Evolutionary conservation across 2,329 filamentous ascomycete genomes (phyloP).

Genomic region (Penicillium glabrum): DNA sequence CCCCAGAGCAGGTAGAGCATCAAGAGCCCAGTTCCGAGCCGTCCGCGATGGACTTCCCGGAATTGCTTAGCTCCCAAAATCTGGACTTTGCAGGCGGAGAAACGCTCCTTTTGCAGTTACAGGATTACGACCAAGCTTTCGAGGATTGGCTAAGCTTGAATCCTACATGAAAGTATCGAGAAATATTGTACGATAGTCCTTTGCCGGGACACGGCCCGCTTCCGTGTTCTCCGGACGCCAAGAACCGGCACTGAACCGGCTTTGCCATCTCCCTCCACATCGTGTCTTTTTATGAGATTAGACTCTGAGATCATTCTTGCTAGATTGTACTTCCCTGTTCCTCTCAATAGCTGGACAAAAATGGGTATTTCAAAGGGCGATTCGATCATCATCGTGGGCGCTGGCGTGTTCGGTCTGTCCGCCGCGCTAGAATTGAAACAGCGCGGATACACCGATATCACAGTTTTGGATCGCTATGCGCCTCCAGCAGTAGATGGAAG

Average conservation of each 20-base stretch:
- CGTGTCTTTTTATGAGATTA: neutral
- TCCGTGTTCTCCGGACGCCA: slow-evolving; percentile 16
- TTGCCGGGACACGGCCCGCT: slow-evolving; percentile 16
- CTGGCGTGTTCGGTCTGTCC: slow-evolving; percentile 21
- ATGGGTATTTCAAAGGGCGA: slow-evolving; percentile 23
- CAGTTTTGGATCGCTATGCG: slow-evolving; percentile 54
- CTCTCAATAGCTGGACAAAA: slow-evolving; percentile 5
- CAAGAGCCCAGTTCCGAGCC: neutral
- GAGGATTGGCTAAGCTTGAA: slow-evolving; percentile 35
- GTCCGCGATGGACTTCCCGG: slow-evolving; percentile 4
- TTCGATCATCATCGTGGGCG: slow-evolving; percentile 59
- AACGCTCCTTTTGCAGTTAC: slow-evolving; percentile 32
- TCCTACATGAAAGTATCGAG: slow-evolving; percentile 6
- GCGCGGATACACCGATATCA: slow-evolving; percentile 54
- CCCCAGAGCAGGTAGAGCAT: slow-evolving; percentile 29
- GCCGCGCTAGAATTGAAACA: slow-evolving; percentile 64
- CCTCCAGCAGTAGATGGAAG: slow-evolving; percentile 56
- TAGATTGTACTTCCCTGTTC: neutral
- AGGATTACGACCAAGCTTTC: slow-evolving; percentile 38
- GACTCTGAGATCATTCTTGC: neutral
- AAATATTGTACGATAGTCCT: neutral
- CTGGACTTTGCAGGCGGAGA: slow-evolving; percentile 18
- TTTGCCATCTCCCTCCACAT: neutral
- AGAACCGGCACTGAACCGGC: slow-evolving; percentile 13
- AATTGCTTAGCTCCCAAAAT: slow-evolving; percentile 1